Conservation (phyloP, 75 land plant species). For the Cunninghamia lanceolata region DNA sequence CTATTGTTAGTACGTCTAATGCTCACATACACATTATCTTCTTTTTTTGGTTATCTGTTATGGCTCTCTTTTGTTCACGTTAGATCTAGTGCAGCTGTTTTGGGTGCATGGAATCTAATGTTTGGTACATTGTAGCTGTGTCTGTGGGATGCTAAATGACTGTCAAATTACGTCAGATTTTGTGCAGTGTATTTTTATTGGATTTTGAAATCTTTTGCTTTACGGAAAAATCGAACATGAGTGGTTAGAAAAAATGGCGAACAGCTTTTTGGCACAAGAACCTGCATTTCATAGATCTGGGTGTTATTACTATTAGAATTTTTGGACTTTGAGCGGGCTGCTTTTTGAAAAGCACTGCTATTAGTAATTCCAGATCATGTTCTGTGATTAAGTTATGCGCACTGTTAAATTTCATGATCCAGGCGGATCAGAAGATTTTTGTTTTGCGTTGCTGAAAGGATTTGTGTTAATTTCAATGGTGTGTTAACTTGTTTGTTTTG, state of each 20-base stretch:
- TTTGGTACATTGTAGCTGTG: not conserved
- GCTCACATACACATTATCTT: not conserved
- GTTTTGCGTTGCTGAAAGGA: too few relatives aligned
- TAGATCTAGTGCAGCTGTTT: not conserved
- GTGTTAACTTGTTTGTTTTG: not conserved
- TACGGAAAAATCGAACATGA: not conserved
- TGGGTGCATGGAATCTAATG: not conserved
- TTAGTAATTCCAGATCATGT: not conserved
- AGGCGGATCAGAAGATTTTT: not conserved
- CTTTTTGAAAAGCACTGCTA: not conserved
- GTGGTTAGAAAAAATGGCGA: not conserved
- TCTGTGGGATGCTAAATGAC: not conserved
- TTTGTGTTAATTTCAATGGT: not conserved
- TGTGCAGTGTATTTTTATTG: not conserved
- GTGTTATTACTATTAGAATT: not conserved
- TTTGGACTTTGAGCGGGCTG: not conserved
- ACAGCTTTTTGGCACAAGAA: not conserved
- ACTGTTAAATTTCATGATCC: not conserved
- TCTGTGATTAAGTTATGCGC: not conserved
- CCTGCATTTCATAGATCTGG: not conserved
- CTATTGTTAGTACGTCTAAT: constrained; percentile 5
- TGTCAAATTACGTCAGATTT: too few relatives aligned
- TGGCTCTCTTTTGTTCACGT: not conserved
- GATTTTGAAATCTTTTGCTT: not conserved
- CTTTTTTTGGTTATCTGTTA: not conserved